These are phyloP conservation scores for Chernovozyma sophiae-reginae DNA, from an alignment of 1,139 yeast genomes.

Conservation along the genomic window DNA sequence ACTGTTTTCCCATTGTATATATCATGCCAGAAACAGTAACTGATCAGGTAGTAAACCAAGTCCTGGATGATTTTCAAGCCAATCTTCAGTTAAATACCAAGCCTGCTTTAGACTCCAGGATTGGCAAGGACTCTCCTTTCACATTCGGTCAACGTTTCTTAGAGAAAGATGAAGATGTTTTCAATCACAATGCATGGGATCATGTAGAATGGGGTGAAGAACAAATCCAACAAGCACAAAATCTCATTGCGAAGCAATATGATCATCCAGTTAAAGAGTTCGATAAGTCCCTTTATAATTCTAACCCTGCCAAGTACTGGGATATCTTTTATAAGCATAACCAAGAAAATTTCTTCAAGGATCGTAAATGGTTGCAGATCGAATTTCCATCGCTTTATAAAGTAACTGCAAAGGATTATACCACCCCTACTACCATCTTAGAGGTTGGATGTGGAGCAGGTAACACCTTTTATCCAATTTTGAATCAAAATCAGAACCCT, in stretches of 20 bases:
- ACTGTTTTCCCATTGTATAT: too few relatives aligned
- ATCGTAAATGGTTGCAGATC: slow-evolving; percentile 91
- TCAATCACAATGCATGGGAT: slow-evolving; percentile 96
- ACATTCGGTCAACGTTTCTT: slow-evolving; percentile 85
- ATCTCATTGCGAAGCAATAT: slow-evolving; percentile 68
- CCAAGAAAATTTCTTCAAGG: slow-evolving; percentile 90
- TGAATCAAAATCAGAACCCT: slow-evolving; percentile 78
- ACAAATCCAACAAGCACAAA: slow-evolving; percentile 72
- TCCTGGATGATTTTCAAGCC: background rate
- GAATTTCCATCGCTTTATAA: slow-evolving; percentile 86
- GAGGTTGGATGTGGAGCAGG: slow-evolving; percentile 99
- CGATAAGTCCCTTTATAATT: slow-evolving; percentile 73
- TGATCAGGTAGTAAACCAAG: background rate
- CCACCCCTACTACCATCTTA: slow-evolving; percentile 68
- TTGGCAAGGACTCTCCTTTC: slow-evolving; percentile 87
- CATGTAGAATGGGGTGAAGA: slow-evolving; percentile 98
- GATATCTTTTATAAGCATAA: slow-evolving; percentile 89
- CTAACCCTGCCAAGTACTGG: slow-evolving; percentile 93
- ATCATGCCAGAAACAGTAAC: too few relatives aligned
- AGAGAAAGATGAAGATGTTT: slow-evolving; percentile 72
- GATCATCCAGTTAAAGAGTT: slow-evolving; percentile 82
- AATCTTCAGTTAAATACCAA: slow-evolving; percentile 11
- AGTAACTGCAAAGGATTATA: slow-evolving; percentile 61
- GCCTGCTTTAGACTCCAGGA: slow-evolving; percentile 48
- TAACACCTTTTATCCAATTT: slow-evolving; percentile 87